Evolutionary conservation across 805 yeast genomes (phyloP), one percentile per base, ranked within the genome.

Genomic region (Barnettozyma pratensis): DNA sequence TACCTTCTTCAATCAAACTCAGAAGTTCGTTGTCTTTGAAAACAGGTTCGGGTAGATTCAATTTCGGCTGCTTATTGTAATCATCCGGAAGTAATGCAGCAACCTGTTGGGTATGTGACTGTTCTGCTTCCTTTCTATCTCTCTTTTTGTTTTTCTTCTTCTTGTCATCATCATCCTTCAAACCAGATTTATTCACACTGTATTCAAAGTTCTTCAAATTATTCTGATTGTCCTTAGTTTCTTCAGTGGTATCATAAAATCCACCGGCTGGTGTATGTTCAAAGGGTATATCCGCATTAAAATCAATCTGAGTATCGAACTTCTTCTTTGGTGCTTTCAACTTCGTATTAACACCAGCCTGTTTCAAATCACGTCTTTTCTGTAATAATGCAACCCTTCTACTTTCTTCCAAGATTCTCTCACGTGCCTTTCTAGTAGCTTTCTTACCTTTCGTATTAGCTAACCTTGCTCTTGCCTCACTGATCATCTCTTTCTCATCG

Each of bases 361-460:
- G 85, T 59, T 88, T 86, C 62, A 88, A 69, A 54, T 87, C 95
- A 55, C 96, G 71, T 54, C 96, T 72, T 54, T 83, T 85, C 56
- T 90, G 96, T 10, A 92, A 61, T 49, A 83, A 68, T 0, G 96
- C 87, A 26, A 89, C 73, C 32, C 95, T 68, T 56, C 81, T 76
- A 50, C 88, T 85, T 60, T 90, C 96, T 44, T 83, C 87, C 41
- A 89, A 68, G 77, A 87, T 75, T 44, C 94, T 71, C 62, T 92
- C 98, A 49, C 97, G 72, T 2, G 84, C 87, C 61, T 91, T 89
- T 50, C 98, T 69, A 50, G 91, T 87, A 0, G 97, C 97, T 65
- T 92, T 92, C 56, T 91, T 90, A 51, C 98, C 99, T 63, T 86
- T 89, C 0, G 97, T 90, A 58, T 89, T 91, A 10, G 96, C 87